Conservation (phyloP, 805 yeast species). For the Metschnikowia peoriensis region DNA sequence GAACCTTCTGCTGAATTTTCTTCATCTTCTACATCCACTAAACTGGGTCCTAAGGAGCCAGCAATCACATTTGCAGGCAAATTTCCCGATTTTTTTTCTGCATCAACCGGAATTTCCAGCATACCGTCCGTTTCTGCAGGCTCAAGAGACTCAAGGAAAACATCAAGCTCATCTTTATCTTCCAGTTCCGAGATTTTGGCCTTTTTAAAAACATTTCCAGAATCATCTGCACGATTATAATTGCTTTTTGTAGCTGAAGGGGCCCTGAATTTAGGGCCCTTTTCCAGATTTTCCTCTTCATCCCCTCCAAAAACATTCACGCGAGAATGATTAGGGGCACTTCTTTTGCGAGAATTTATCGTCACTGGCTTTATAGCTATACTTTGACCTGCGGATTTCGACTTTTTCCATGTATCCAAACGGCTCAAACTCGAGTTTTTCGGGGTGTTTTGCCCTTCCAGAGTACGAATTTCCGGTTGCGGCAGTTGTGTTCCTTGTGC, state of each 20-base stretch:
- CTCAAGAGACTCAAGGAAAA: constrained; percentile 11
- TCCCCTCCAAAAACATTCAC: constrained; percentile 21
- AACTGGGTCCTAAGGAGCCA: neutral
- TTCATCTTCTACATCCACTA: neutral
- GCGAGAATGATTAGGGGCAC: neutral
- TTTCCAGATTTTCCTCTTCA: constrained; percentile 25
- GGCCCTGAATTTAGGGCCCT: constrained; percentile 20
- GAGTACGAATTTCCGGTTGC: neutral
- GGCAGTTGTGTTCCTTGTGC: neutral
- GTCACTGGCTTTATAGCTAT: constrained; percentile 10
- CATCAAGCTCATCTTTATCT: constrained; percentile 31
- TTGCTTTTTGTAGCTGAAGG: constrained; percentile 15
- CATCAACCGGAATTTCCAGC: no score
- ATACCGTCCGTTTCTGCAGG: neutral
- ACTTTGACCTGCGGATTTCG: constrained; percentile 9
- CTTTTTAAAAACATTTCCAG: neutral
- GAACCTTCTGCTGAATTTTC: constrained; percentile 7
- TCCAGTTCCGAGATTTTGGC: neutral
- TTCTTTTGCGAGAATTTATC: neutral
- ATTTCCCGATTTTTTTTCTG: neutral
- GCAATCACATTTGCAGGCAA: neutral
- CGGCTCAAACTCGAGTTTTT: constrained; percentile 22
- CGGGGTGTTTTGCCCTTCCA: constrained; percentile 15
- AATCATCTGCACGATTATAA: constrained; percentile 11
- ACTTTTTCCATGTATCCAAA: constrained; percentile 54